Conservation (phyloP, 305 asterid genomes). For the Rubia occidens region DNA sequence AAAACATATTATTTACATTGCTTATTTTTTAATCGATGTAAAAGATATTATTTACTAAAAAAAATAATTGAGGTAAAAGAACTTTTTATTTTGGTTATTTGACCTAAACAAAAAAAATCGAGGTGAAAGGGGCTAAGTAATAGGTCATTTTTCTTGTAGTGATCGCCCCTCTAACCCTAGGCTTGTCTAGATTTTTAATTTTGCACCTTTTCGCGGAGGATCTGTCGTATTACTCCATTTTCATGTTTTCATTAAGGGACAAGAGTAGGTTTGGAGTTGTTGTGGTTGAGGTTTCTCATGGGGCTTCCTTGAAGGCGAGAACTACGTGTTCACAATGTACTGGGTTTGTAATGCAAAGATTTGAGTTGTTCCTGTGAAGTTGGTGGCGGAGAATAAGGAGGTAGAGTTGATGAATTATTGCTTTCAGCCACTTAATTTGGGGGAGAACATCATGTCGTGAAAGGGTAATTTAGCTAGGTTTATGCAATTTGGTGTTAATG, state of each 20-base stretch:
- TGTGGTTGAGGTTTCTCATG: conserved; percentile 51
- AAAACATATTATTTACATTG: too few species aligned
- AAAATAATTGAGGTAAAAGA: too few species aligned
- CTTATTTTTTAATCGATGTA: too few species aligned
- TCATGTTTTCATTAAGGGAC: conserved; percentile 45
- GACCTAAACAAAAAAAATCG: too few species aligned
- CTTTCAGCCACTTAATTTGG: conserved; percentile 51
- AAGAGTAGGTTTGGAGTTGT: conserved; percentile 29
- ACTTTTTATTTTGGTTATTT: too few species aligned
- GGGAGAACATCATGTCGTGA: conserved; percentile 33
- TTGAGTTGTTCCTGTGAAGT: conserved; percentile 59
- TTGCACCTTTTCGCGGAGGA: conserved; percentile 50
- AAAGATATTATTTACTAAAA: too few species aligned
- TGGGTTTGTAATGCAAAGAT: conserved; percentile 54
- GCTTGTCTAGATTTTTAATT: conserved; percentile 37
- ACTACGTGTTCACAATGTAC: conserved; percentile 51
- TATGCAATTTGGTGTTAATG: too few species aligned
- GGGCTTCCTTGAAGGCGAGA: conserved; percentile 62
- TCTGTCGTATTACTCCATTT: conserved; percentile 44
- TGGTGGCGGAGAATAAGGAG: conserved; percentile 31
- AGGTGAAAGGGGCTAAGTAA: too few species aligned
- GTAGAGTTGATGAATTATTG: conserved; percentile 64
- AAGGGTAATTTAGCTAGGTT: too few species aligned
- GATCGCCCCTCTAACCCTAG: conserved; percentile 22
- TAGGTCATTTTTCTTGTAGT: too few species aligned